phyloP scores from a whole-genome alignment of 345 rosid genomes.

The Hevea brasiliensis region DNA sequence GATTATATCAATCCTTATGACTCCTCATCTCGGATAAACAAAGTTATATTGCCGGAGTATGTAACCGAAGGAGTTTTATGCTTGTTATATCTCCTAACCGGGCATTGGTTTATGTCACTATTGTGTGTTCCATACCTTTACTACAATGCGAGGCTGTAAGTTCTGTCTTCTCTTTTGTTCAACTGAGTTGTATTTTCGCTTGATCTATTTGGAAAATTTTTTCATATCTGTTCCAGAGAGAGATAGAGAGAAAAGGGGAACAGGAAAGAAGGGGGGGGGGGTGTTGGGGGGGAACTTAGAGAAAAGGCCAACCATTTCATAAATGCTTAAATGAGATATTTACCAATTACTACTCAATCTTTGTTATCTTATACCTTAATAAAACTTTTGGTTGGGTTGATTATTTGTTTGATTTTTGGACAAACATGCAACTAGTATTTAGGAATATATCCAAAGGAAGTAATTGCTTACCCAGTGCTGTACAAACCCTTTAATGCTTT shows the following conservation, averaged over 20 bases:
- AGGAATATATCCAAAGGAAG: not conserved
- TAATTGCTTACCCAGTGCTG: not conserved
- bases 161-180: slow-evolving; percentile 12
- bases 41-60: slow-evolving; percentile 41
- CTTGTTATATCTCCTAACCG: slow-evolving; percentile 40
- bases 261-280: too few relatives aligned
- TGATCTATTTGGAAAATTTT: not conserved
- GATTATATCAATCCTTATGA: slow-evolving; percentile 47
- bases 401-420: not conserved
- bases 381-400: not conserved
- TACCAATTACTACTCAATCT: not conserved
- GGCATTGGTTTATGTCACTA: slow-evolving; percentile 45
- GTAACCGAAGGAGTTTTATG: slow-evolving; percentile 35
- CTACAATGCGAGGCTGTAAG: slow-evolving; percentile 42
- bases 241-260: not conserved
- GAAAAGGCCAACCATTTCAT: not conserved
- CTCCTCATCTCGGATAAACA: slow-evolving; percentile 39
- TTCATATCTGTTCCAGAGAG: not conserved
- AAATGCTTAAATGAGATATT: not conserved
- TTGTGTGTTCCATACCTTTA: slow-evolving; percentile 38
- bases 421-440: not conserved
- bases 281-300: too few relatives aligned
- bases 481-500: slow-evolving; percentile 1
- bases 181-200: not conserved
- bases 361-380: not conserved